These are phyloP conservation scores for Solanum virginianum DNA, from an alignment of 257 asterid genomes.

Conservation along the genomic window DNA sequence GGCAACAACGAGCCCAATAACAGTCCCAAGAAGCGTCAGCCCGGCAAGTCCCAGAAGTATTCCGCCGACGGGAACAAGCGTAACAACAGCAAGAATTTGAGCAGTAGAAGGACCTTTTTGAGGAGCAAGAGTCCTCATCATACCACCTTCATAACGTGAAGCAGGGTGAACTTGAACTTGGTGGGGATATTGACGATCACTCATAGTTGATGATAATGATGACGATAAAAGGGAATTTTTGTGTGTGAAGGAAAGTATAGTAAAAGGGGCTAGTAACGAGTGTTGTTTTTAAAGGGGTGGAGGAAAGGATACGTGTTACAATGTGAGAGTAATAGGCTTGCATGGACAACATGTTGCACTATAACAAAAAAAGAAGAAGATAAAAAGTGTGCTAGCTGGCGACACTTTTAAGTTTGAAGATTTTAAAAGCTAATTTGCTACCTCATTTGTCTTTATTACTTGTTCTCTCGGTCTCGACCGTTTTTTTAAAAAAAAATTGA, in stretches of 20 bases:
- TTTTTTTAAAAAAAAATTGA: too few relatives aligned
- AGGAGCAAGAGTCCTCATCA: background rate
- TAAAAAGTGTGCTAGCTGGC: too few relatives aligned
- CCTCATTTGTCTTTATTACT: too few relatives aligned
- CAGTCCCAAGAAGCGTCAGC: slow-evolving; percentile 1
- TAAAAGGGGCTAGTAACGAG: background rate
- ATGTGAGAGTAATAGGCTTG: background rate
- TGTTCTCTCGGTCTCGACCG: too few relatives aligned
- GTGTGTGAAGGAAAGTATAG: background rate
- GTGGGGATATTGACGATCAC: background rate
- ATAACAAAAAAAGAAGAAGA: too few relatives aligned
- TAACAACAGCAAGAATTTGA: background rate
- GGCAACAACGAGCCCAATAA: slow-evolving; percentile 1
- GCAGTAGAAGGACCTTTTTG: background rate
- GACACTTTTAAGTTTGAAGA: too few relatives aligned
- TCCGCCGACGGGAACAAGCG: slow-evolving; percentile 3
- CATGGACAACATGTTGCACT: slow-evolving; percentile 7
- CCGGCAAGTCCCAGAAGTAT: slow-evolving; percentile 1
- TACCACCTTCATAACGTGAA: background rate
- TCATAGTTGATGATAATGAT: background rate
- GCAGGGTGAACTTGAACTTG: slow-evolving; percentile 6
- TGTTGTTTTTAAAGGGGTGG: background rate
- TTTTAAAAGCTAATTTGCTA: too few relatives aligned
- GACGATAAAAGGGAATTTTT: background rate
- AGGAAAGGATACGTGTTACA: background rate